Evolutionary conservation across 768 basidiomycete genomes (phyloP), one percentile per base, ranked within the genome.

Genomic region (Mycena belliarum): DNA sequence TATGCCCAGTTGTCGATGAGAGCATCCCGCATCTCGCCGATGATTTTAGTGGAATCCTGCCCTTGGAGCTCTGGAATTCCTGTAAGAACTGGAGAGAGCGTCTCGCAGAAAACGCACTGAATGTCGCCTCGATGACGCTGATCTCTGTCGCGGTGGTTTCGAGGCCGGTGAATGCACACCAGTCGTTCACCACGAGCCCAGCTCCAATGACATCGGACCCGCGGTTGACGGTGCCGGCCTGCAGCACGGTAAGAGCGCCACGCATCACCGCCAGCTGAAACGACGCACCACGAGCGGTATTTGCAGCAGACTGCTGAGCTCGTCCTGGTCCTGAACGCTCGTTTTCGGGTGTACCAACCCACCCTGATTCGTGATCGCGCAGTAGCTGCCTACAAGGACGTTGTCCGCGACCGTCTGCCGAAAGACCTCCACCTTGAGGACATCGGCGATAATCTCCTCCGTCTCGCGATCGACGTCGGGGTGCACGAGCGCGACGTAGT

Each of bases 61-160:
- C 92, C 93, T 80, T 91, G 90, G 40, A 96, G 80, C 73, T 93
- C 91, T 93, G 69, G 0, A n/a, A 49, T 7, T 12, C n/a, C 5
- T 25, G 2, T 14, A 6, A 50, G 14, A 8, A 29, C 59, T 63
- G 32, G 56, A 32, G 32, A 7, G 15, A 32, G 26, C 12, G 6
- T 4, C 20, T 11, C 55, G 46, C 37, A 49, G 35, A 38, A 48
- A 35, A 85, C 94, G 66, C 68, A 96, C 95, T 95, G 81, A 99
- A 99, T 49, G 94, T 82, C 25, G 95, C 95, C 72, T 99, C 97
- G 66, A 98, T 97, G 37, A 99, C 96, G 66, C 89, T 92, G 72
- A 98, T 93, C 74, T 99, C 97, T 51, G 96, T 98, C 38, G 97
- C 97, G n/a, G 97, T 99, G 59, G 97, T 98, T 69, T 99, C 97